Percentiles rank a stretch among this genome's conserved stretches.
These are phyloP conservation scores for Begonia masoniana DNA, from an alignment of 306 rosid genomes.

Conservation along the genomic window DNA sequence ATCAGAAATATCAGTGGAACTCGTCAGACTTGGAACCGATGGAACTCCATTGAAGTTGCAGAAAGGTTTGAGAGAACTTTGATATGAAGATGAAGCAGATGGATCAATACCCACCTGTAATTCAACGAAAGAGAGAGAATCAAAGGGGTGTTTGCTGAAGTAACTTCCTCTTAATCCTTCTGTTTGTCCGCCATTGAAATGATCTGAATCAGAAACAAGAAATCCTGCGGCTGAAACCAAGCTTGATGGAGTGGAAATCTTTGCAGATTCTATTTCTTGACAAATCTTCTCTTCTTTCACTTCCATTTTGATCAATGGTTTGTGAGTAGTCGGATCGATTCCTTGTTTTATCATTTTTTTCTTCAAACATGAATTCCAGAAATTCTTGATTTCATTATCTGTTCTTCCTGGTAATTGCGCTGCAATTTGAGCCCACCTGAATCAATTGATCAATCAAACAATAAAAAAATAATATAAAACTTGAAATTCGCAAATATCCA, in stretches of 20 bases:
- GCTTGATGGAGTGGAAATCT: conserved; percentile 11
- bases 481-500: neutral
- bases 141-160: conserved; percentile 23
- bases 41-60: conserved; percentile 32
- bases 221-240: conserved; percentile 38
- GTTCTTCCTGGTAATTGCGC: conserved; percentile 97
- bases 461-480: neutral
- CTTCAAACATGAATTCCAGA: conserved; percentile 91
- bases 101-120: conserved; percentile 26
- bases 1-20: conserved; percentile 61
- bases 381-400: conserved; percentile 88
- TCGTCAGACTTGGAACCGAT: conserved; percentile 69
- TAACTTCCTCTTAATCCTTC: conserved; percentile 31
- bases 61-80: conserved; percentile 13
- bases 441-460: neutral
- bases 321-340: conserved; percentile 87
- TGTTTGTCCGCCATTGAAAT: conserved; percentile 25
- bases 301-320: conserved; percentile 35
- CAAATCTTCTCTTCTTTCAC: conserved; percentile 19
- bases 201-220: conserved; percentile 30
- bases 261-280: conserved; percentile 4
- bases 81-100: conserved; percentile 13
- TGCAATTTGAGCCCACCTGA: conserved; percentile 98
- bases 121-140: conserved; percentile 45
- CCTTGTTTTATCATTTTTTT: conserved; percentile 94